These are phyloP conservation scores for Populus ilicifolia DNA, from an alignment of 345 rosid species.

Conservation along the genomic window DNA sequence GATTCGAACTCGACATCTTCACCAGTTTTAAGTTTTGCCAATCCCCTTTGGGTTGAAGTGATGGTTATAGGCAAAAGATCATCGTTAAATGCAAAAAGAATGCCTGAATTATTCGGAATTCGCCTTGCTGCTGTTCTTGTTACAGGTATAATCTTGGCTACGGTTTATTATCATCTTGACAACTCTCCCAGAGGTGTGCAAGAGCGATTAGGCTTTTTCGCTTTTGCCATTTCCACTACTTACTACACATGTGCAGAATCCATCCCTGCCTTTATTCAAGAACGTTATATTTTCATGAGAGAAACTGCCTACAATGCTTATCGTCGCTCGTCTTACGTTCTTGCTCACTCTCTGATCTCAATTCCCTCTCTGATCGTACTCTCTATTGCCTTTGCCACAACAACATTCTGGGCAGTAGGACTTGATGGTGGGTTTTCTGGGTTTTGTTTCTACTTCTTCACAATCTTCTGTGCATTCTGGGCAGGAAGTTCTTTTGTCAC, in stretches of 20 bases:
- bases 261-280: constrained; percentile 25
- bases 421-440: constrained; percentile 65
- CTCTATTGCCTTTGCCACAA: constrained; percentile 59
- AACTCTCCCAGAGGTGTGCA: constrained; percentile 28
- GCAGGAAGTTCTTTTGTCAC: constrained; percentile 92
- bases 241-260: constrained; percentile 30
- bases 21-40: constrained; percentile 20
- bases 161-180: constrained; percentile 23
- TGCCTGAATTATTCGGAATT: constrained; percentile 25
- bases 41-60: constrained; percentile 29
- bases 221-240: constrained; percentile 29
- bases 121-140: constrained; percentile 22
- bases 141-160: constrained; percentile 19
- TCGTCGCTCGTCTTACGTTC: constrained; percentile 81
- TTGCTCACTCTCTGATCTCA: constrained; percentile 65
- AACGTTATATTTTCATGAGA: constrained; percentile 30
- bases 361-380: constrained; percentile 64
- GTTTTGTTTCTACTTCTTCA: constrained; percentile 66
- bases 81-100: constrained; percentile 18
- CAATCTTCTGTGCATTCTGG: constrained; percentile 78
- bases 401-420: constrained; percentile 73
- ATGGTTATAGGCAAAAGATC: constrained; percentile 25
- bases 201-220: constrained; percentile 24
- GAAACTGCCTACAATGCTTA: constrained; percentile 47
- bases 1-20: constrained; percentile 13